A percentile compares a stretch with the other conserved stretches of the same genome.
phyloP scores from a whole-genome alignment of 1,139 yeast species.

The Geotrichum citri-aurantii region DNA sequence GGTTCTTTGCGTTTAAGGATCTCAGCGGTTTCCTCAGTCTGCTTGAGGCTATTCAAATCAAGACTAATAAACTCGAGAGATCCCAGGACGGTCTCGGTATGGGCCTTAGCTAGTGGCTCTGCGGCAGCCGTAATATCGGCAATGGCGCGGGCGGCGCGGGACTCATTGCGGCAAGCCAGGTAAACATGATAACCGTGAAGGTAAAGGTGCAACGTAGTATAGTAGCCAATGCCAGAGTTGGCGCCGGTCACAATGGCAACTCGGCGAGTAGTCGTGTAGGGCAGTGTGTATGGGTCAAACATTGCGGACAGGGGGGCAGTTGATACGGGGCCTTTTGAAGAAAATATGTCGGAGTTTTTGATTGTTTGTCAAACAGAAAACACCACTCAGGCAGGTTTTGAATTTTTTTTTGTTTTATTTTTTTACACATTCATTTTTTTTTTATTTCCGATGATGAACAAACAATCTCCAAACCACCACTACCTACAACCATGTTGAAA shows the following conservation, averaged over 20 bases:
- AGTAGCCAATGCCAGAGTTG: slow-evolving; percentile 75
- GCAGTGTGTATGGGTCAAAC: slow-evolving; percentile 24
- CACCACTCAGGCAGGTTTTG: neutral
- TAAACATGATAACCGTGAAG: slow-evolving; percentile 74
- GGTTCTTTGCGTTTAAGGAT: slow-evolving; percentile 46
- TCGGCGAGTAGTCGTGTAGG: slow-evolving; percentile 36
- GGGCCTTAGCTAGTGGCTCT: slow-evolving; percentile 22
- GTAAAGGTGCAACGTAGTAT: slow-evolving; percentile 65
- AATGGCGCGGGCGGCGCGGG: slow-evolving; percentile 53
- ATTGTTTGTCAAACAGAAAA: neutral
- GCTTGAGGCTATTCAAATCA: slow-evolving; percentile 54
- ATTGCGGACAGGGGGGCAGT: neutral
- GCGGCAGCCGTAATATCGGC: slow-evolving; percentile 54
- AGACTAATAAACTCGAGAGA: slow-evolving; percentile 53
- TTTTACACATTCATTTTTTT: too few species aligned
- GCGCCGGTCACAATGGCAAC: slow-evolving; percentile 77
- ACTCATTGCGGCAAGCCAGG: slow-evolving; percentile 60
- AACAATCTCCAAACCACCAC: neutral
- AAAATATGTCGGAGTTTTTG: too few species aligned
- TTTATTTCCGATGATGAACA: too few species aligned
- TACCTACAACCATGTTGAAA: neutral
- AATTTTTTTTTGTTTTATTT: neutral
- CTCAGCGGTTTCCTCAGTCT: slow-evolving; percentile 53
- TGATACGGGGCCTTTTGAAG: neutral
- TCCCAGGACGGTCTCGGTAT: slow-evolving; percentile 41